phyloP scores from a whole-genome alignment of 2,329 filamentous ascomycete species.

The Penicillium brasilianum region DNA sequence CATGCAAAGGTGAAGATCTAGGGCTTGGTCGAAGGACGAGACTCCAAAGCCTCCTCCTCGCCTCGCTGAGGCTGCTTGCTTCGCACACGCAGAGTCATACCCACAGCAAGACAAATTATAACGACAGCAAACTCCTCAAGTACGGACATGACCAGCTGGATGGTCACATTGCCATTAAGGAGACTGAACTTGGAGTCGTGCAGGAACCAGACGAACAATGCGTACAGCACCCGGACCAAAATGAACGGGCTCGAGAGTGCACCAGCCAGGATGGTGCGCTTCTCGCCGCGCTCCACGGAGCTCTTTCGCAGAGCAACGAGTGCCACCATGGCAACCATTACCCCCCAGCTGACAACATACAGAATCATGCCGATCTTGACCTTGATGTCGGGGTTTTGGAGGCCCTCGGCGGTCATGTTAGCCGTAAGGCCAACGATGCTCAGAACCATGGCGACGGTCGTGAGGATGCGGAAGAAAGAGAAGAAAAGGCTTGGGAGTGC shows the following conservation, averaged over 20 bases:
- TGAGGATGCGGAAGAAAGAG: constrained; percentile 37
- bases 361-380: constrained; percentile 52
- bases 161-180: constrained; percentile 45
- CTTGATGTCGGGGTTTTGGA: constrained; percentile 38
- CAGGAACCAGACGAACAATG: constrained; percentile 51
- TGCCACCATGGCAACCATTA: constrained; percentile 43
- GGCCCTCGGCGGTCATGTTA: constrained; percentile 37
- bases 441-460: constrained; percentile 42
- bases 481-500: constrained; percentile 34
- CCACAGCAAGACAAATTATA: constrained; percentile 44
- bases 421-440: constrained; percentile 53
- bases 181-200: constrained; percentile 51
- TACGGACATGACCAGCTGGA: constrained; percentile 55
- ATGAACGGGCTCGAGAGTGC: constrained; percentile 55
- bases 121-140: constrained; percentile 59
- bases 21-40: constrained; percentile 2
- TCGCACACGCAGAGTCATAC: constrained; percentile 31
- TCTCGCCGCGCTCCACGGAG: constrained; percentile 51
- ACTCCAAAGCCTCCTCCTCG: constrained; percentile 2
- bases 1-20: not conserved
- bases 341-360: constrained; percentile 49
- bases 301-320: constrained; percentile 39
- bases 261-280: constrained; percentile 53
- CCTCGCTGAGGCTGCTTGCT: not conserved
- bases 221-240: constrained; percentile 57